Conservation (phyloP, 1,284 basidiomycete genomes). For the Heterobasidion parviporum region DNA sequence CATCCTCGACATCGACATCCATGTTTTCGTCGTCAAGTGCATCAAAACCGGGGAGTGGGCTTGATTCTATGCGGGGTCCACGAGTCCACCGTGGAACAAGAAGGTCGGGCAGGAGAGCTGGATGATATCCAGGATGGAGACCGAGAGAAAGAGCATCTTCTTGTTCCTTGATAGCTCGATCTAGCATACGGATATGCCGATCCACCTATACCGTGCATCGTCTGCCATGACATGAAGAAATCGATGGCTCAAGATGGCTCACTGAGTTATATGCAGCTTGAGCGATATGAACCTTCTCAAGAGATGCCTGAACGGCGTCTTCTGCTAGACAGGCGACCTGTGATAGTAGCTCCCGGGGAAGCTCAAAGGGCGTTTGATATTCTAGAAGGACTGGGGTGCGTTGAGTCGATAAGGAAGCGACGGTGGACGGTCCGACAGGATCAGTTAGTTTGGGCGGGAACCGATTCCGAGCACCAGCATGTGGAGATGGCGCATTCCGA, state of each 20-base stretch:
- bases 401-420: background rate
- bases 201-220: slow-evolving; percentile 37
- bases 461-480: no score
- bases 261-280: slow-evolving; percentile 63
- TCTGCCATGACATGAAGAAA: background rate
- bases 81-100: slow-evolving; percentile 43
- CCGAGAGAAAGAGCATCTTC: slow-evolving; percentile 51
- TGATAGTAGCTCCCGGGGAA: slow-evolving; percentile 39
- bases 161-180: slow-evolving; percentile 69
- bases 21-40: background rate
- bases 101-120: slow-evolving; percentile 52
- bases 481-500: no score
- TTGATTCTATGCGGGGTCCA: slow-evolving; percentile 30
- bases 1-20: background rate
- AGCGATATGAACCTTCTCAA: slow-evolving; percentile 70
- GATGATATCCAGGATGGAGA: slow-evolving; percentile 41
- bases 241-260: slow-evolving; percentile 15
- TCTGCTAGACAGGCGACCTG: slow-evolving; percentile 52
- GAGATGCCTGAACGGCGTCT: slow-evolving; percentile 50
- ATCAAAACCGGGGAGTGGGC: slow-evolving; percentile 28
- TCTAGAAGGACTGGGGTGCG: background rate
- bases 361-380: no score
- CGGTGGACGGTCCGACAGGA: no score
- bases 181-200: slow-evolving; percentile 62
- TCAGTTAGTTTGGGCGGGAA: no score